These are phyloP conservation scores for Epichloe uncinata DNA, from an alignment of 2,329 filamentous ascomycete genomes.

Conservation along the genomic window DNA sequence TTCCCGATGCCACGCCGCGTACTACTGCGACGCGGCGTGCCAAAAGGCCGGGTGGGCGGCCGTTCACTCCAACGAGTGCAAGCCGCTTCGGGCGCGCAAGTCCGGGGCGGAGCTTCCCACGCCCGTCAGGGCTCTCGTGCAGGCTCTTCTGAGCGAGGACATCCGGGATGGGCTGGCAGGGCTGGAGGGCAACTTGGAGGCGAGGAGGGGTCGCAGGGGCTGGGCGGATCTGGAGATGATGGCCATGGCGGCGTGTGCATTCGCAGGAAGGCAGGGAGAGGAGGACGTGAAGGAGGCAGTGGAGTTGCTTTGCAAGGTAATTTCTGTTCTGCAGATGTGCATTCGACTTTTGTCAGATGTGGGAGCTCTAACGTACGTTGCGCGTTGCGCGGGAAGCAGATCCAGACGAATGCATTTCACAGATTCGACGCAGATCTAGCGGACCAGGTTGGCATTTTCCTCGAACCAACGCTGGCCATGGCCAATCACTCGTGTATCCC, in stretches of 20 bases:
- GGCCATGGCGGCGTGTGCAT: constrained; percentile 27
- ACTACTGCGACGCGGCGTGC: constrained; percentile 41
- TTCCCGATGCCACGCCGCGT: constrained; percentile 36
- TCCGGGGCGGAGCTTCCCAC: constrained; percentile 31
- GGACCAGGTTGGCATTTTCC: constrained; percentile 39
- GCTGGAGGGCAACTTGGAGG: constrained; percentile 32
- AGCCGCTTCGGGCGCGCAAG: constrained; percentile 22
- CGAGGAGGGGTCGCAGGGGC: constrained; percentile 20
- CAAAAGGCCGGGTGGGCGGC: constrained; percentile 40
- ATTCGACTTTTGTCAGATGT: too few species aligned
- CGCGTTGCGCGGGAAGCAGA: constrained; percentile 20
- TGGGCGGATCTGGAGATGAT: constrained; percentile 39
- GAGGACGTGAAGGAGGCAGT: constrained; percentile 26
- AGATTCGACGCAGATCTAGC: constrained; percentile 35
- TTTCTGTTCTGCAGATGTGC: too few species aligned
- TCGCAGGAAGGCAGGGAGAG: constrained; percentile 25
- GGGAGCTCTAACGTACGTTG: too few species aligned
- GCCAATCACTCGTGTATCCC: constrained; percentile 50
- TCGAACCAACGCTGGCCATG: constrained; percentile 44
- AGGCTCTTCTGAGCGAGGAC: constrained; percentile 30
- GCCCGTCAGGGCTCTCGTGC: constrained; percentile 39
- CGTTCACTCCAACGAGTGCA: constrained; percentile 43
- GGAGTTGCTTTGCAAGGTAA: constrained; percentile 41
- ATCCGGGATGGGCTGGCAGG: constrained; percentile 20
- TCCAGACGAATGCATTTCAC: constrained; percentile 50